Percentiles rank a stretch among this genome's conserved stretches.
phyloP scores from a whole-genome alignment of 345 rosid species.

The Barbarea vulgaris region DNA sequence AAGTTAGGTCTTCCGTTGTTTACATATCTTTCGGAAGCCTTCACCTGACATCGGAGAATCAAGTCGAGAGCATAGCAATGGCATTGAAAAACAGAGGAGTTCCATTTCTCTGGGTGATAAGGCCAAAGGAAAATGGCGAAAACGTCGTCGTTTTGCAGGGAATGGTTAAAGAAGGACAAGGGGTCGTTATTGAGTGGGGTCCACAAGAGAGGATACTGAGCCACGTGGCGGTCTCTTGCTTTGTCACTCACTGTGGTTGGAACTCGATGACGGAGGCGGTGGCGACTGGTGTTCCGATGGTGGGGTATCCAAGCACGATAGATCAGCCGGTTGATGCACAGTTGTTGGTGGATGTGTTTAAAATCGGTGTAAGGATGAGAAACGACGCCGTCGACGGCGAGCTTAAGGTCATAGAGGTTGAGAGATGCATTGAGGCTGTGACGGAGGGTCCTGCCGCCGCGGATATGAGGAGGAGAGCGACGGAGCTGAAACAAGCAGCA shows the following conservation, averaged over 20 bases:
- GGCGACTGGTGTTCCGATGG: conserved; percentile 50
- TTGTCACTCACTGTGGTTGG: conserved; percentile 65
- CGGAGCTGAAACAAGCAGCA: conserved; percentile 43
- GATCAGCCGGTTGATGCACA: conserved; percentile 49
- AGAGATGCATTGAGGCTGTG: conserved; percentile 48
- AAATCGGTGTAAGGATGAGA: conserved; percentile 51
- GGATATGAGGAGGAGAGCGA: conserved; percentile 45
- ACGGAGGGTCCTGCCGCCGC: conserved; percentile 33
- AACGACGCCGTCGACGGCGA: conserved; percentile 36
- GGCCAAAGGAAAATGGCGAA: conserved; percentile 18
- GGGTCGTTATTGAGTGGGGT: conserved; percentile 55
- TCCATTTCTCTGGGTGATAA: conserved; percentile 61
- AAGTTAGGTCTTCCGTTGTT: conserved; percentile 49
- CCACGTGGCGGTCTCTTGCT: conserved; percentile 51
- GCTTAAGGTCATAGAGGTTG: conserved; percentile 44
- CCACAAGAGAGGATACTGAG: conserved; percentile 53
- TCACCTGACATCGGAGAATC: conserved; percentile 24
- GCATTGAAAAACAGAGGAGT: conserved; percentile 42
- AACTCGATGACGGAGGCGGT: conserved; percentile 53
- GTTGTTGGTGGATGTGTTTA: conserved; percentile 47
- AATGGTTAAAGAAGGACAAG: conserved; percentile 38
- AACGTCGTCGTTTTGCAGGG: conserved; percentile 32
- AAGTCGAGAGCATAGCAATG: conserved; percentile 45
- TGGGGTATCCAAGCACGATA: conserved; percentile 49
- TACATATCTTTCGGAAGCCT: conserved; percentile 69